These are phyloP conservation scores for Xanthoconium stramineum DNA, from an alignment of 768 basidiomycete species.

Conservation along the genomic window DNA sequence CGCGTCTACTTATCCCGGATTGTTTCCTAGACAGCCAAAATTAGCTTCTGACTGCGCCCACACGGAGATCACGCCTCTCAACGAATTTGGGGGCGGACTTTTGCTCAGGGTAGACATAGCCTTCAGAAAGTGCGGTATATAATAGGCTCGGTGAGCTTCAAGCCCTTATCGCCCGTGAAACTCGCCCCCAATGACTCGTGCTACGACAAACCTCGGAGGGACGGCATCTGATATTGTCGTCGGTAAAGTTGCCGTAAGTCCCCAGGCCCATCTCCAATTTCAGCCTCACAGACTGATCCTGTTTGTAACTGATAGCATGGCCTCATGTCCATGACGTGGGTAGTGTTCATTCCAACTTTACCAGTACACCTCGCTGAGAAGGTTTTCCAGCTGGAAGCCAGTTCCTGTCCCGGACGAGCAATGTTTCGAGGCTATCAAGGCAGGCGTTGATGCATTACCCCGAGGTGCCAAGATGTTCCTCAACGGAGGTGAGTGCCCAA, in stretches of 20 bases:
- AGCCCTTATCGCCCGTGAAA: background rate
- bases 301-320: conserved; percentile 37
- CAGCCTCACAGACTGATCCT: background rate
- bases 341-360: background rate
- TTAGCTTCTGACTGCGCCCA: too few relatives aligned
- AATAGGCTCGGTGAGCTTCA: background rate
- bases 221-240: conserved; percentile 36
- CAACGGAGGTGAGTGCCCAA: conserved; percentile 40
- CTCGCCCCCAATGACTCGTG: conserved; percentile 25
- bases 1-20: too few relatives aligned
- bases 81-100: background rate
- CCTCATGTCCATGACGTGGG: conserved; percentile 56
- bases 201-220: conserved; percentile 37
- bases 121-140: background rate
- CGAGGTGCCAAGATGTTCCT: conserved; percentile 46
- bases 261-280: background rate
- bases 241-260: conserved; percentile 37
- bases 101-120: background rate
- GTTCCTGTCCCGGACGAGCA: conserved; percentile 51
- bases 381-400: conserved; percentile 38
- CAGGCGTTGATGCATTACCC: conserved; percentile 41
- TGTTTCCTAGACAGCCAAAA: too few relatives aligned
- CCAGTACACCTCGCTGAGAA: background rate
- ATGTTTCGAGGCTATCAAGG: conserved; percentile 60
- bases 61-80: too few relatives aligned